Evolutionary conservation across 495 filamentous ascomycete species (phyloP), one percentile per base, ranked within the genome.

Genomic region (Hyaloscypha bicolor): DNA sequence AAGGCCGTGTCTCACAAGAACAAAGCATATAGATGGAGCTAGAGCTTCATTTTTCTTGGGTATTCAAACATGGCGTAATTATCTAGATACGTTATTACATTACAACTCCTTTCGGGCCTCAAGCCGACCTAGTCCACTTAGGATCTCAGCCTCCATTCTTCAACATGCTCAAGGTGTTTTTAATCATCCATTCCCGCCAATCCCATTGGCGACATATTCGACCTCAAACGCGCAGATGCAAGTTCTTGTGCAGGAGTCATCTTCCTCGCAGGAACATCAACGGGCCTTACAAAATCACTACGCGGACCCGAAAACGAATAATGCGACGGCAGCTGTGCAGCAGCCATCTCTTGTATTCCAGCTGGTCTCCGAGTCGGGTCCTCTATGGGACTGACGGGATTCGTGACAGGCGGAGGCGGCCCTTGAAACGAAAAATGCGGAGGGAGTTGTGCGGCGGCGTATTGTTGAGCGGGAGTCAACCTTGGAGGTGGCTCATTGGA

Each of bases 161-260:
- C 3, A 16, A 4, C 4, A 48, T 48, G 4, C 16, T 4, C 42
- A 48, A 48, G 16, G 9, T 6, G 3, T 12, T 48, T 16, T n/a
- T 56, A 56, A 56, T 56, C 29, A 31, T 25, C 21, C 53, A 56
- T 11, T 16, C 53, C 29, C 53, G 21, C 53, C 53, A 31, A 33
- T 29, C 19, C 29, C 39, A 25, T 9, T 21, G 60, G 60, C 35
- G 60, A 45, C 60, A 62, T 45, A 62, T 51, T 62, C 30, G 60
- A 45, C 37, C 60, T 45, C 25, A 42, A 12, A 9, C 60, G 37
- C 25, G 60, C 60, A 31, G 60, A 32, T 3, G 60, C 39, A 16
- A 62, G 39, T 48, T 62, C 60, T 48, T 62, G 35, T 11, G 60
- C 60, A 6, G 60, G 60, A 8, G 60, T 62, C 60, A 45, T 8